Evolutionary conservation across 208 protist genomes (phyloP).

Genomic region (Trypanosoma boissoni): DNA sequence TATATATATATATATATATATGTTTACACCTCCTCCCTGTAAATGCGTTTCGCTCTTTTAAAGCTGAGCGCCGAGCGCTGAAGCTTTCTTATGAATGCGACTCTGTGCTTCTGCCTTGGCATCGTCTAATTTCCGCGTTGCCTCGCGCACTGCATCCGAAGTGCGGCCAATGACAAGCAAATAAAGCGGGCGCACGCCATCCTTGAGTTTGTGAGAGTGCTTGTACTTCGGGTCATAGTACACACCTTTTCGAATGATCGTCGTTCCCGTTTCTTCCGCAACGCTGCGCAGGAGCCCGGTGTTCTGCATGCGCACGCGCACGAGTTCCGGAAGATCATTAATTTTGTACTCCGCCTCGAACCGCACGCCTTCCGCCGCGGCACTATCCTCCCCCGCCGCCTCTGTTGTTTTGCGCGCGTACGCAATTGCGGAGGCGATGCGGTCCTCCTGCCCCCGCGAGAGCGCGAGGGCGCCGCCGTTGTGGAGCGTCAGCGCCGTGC

Average conservation of each 20-base stretch:
- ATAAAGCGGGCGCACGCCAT: slow-evolving; percentile 77
- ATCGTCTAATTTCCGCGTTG: slow-evolving; percentile 59
- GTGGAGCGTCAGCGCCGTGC: slow-evolving; percentile 10
- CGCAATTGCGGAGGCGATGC: slow-evolving; percentile 60
- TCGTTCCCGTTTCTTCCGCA: slow-evolving; percentile 59
- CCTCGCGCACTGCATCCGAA: slow-evolving; percentile 60
- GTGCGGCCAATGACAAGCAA: slow-evolving; percentile 71
- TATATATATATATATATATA: too few relatives aligned
- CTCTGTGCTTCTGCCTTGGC: slow-evolving; percentile 51
- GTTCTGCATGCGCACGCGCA: slow-evolving; percentile 67
- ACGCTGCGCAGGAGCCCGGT: slow-evolving; percentile 50
- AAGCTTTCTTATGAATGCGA: slow-evolving; percentile 45
- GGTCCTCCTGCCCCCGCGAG: slow-evolving; percentile 34
- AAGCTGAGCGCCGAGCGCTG: slow-evolving; percentile 49
- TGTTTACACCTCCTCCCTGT: too few relatives aligned
- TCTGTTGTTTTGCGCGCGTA: slow-evolving; percentile 78
- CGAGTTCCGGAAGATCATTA: slow-evolving; percentile 73
- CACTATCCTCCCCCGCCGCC: slow-evolving; percentile 17
- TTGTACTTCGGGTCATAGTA: slow-evolving; percentile 77
- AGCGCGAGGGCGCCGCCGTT: slow-evolving; percentile 8
- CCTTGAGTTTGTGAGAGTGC: slow-evolving; percentile 70
- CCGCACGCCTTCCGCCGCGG: slow-evolving; percentile 41
- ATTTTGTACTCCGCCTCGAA: slow-evolving; percentile 83
- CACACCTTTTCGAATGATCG: slow-evolving; percentile 82
- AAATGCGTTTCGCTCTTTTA: slow-evolving; percentile 5